Percentiles rank a stretch among this genome's conserved stretches.
Conservation (phyloP, 345 rosid genomes). For the Corchorus olitorius region DNA sequence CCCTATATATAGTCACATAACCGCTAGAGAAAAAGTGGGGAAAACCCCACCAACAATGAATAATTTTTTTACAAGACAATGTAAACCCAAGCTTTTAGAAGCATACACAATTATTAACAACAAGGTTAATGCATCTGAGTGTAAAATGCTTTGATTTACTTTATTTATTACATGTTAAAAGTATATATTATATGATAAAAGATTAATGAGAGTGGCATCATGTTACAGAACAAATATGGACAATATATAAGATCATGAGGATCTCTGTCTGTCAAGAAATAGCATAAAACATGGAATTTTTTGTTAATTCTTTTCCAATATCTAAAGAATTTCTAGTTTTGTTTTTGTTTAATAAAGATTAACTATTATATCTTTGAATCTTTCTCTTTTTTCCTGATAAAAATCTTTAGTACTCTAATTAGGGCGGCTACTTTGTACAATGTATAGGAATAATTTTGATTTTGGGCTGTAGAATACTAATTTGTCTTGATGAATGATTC, state of each 20-base stretch:
- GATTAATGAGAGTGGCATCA: background rate
- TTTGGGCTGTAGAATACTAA: background rate
- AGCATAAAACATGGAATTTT: background rate
- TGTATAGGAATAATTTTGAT: conserved; percentile 3
- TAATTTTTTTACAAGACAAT: background rate
- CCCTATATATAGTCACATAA: conserved; percentile 17
- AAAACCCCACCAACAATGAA: conserved; percentile 7
- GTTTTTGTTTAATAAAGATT: background rate
- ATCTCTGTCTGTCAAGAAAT: background rate
- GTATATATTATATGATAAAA: background rate
- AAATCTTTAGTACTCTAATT: background rate
- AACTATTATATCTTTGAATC: background rate
- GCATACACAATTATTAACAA: background rate
- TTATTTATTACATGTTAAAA: background rate
- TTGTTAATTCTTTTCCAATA: background rate
- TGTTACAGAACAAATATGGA: background rate
- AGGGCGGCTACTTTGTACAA: background rate
- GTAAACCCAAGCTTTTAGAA: background rate
- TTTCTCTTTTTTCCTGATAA: background rate
- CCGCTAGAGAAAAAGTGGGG: background rate
- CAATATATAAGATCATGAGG: background rate
- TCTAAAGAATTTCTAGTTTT: background rate
- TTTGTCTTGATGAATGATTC: background rate
- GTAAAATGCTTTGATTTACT: background rate
- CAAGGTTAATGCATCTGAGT: conserved; percentile 8